Evolutionary conservation across 106 monocot genomes (phyloP), one percentile per base, ranked within the genome.

Genomic region (Dactylorhiza incarnata): DNA sequence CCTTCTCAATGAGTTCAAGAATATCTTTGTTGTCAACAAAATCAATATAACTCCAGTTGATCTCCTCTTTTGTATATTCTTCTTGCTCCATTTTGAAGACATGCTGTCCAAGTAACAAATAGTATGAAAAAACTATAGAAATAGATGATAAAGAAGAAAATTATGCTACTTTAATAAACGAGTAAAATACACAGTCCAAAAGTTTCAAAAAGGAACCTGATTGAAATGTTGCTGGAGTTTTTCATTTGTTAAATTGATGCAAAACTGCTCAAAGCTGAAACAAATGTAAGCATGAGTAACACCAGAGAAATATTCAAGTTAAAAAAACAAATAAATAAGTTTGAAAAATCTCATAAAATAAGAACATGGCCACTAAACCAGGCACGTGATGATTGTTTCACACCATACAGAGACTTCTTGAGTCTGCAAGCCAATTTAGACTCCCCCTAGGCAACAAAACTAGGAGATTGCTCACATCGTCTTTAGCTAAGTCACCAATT

Each of bases 21-120:
- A 95, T 82, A 93, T 95, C 95, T 80, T 95, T 88, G 75, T 95
- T 95, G 87, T 95, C 95, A 79, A 90, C 84, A 82, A 95, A 95
- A 47, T 95, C 93, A 52, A 95, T 95, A 75, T 95, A 93, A 78
- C 95, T 95, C 93, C 95, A 95, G 56, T 95, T 77, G 26, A 95
- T 95, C 77, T 90, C 86, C 79, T 95, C 92, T 76, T 86, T 95
- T 17, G 89, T 87, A 75, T 91, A 95, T 74, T 91, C 94, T 49
- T 91, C 91, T 70, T 95, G 92, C 78, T 92, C 91, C 87, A 87
- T 90, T 84, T 95, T 95, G 65, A 95, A 95, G 66, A 92, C 95
- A 82, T 95, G 92, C 95, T 95, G 92, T 75, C 26, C 37, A 80
- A 73, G 49, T 61, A 50, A 74, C 19, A 24, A 6, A 20, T 49